Evolutionary conservation across 2,329 filamentous ascomycete species (phyloP).

Genomic region (Aaosphaeria arxii): DNA sequence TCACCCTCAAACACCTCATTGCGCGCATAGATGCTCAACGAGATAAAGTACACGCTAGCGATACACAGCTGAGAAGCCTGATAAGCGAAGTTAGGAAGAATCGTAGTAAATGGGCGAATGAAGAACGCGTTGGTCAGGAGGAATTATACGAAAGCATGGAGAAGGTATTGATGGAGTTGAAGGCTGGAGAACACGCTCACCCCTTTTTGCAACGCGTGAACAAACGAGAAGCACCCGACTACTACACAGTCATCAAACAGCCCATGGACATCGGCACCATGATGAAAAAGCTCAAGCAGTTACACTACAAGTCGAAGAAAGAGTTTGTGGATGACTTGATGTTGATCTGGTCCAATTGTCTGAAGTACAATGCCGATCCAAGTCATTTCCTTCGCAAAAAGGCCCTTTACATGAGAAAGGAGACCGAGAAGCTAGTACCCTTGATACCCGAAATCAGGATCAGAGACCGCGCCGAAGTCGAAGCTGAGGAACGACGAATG

Average conservation of each 20-base stretch:
- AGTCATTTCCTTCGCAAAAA: constrained; percentile 86
- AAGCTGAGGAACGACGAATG: constrained; percentile 68
- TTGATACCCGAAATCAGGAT: constrained; percentile 92
- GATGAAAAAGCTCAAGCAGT: constrained; percentile 90
- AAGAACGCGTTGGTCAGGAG: constrained; percentile 95
- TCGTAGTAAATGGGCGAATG: constrained; percentile 96
- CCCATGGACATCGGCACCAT: constrained; percentile 98
- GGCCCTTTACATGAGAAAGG: constrained; percentile 93
- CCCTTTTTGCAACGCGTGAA: constrained; percentile 92
- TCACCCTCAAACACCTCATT: constrained; percentile 96
- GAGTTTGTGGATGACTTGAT: constrained; percentile 94
- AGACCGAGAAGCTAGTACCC: constrained; percentile 93
- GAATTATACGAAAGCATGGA: constrained; percentile 96
- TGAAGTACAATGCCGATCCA: constrained; percentile 91
- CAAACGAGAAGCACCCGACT: constrained; percentile 95
- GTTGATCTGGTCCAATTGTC: constrained; percentile 94
- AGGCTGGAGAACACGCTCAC: constrained; percentile 96
- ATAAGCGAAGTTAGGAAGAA: constrained; percentile 99
- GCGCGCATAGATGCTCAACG: constrained; percentile 92
- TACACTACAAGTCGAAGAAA: constrained; percentile 64
- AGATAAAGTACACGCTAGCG: constrained; percentile 83
- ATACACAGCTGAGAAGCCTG: constrained; percentile 84
- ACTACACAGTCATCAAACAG: constrained; percentile 89
- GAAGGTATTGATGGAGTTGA: constrained; percentile 94
- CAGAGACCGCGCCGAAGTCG: constrained; percentile 87